Evolutionary conservation across 805 yeast genomes (phyloP).

Genomic region (Yarrowia osloensis): DNA sequence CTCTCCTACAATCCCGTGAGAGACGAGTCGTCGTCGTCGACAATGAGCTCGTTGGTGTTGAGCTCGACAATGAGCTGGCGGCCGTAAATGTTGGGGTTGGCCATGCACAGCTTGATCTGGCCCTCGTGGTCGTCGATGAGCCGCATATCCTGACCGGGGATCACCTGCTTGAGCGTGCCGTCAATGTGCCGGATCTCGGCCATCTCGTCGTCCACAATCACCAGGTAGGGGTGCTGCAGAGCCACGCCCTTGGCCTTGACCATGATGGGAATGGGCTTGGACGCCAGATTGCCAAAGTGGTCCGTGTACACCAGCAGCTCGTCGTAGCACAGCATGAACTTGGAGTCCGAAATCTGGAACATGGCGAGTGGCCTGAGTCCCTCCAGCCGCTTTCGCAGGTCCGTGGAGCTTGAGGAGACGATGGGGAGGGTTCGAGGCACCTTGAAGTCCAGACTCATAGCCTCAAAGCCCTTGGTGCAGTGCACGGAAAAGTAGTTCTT

Average conservation of each 20-base stretch:
- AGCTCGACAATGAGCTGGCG: conserved; percentile 59
- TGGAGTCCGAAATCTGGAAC: conserved; percentile 57
- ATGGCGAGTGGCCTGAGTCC: conserved; percentile 57
- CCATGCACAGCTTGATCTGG: conserved; percentile 50
- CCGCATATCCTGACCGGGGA: conserved; percentile 67
- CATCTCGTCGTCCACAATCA: conserved; percentile 63
- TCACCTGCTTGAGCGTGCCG: conserved; percentile 56
- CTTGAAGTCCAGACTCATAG: conserved; percentile 60
- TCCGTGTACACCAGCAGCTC: conserved; percentile 69
- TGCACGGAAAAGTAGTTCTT: conserved; percentile 68
- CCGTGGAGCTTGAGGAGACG: conserved; percentile 39
- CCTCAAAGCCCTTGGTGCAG: conserved; percentile 66
- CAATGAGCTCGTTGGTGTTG: conserved; percentile 39
- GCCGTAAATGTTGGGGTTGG: conserved; percentile 65
- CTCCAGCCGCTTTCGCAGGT: conserved; percentile 47
- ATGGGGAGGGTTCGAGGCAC: conserved; percentile 58
- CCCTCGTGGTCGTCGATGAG: conserved; percentile 47
- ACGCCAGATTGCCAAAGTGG: conserved; percentile 48
- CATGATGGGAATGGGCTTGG: conserved; percentile 48
- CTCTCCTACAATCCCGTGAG: conserved; percentile 7
- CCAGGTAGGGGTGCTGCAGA: conserved; percentile 51
- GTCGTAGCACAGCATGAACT: conserved; percentile 64
- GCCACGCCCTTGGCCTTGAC: conserved; percentile 43
- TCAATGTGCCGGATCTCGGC: conserved; percentile 67
- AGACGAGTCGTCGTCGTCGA: conserved; percentile 36